Percentiles rank a stretch among this genome's conserved stretches.
phyloP scores from a whole-genome alignment of 345 rosid species.

The Ceriops tagal region DNA sequence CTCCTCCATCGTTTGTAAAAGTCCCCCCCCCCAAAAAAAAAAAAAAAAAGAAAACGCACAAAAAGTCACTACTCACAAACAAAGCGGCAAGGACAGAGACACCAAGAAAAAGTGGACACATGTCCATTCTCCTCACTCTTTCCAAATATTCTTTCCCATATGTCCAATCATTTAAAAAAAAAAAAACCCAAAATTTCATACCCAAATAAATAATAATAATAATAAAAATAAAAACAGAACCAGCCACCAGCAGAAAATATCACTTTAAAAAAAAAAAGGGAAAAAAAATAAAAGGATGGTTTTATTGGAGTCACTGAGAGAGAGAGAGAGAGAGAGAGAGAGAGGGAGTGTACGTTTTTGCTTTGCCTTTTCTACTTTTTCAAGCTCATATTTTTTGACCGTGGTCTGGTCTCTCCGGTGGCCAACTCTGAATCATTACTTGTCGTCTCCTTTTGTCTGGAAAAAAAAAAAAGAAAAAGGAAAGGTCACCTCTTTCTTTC shows the following conservation, averaged over 20 bases:
- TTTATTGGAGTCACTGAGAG: too few species aligned
- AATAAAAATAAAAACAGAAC: too few species aligned
- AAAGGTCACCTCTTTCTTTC: not conserved
- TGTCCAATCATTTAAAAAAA: not conserved
- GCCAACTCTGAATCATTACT: slow-evolving; percentile 47
- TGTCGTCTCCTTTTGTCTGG: slow-evolving; percentile 29
- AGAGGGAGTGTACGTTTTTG: slow-evolving; percentile 10
- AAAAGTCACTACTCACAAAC: slow-evolving; percentile 14
- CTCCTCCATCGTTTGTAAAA: too few species aligned
- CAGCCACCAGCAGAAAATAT: too few species aligned
- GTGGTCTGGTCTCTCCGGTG: slow-evolving; percentile 10
- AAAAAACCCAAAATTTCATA: not conserved
- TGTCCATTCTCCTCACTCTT: slow-evolving; percentile 22
- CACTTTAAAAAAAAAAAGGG: too few species aligned
- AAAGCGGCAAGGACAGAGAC: slow-evolving; percentile 5
- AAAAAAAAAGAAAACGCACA: too few species aligned
- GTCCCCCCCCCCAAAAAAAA: not conserved
- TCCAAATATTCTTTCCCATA: slow-evolving; percentile 4
- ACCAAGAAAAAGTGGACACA: slow-evolving; percentile 5
- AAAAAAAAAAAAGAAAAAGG: not conserved
- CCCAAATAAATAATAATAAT: too few species aligned
- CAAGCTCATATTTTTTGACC: slow-evolving; percentile 25
- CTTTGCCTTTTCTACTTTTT: not conserved
- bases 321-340: too few species aligned
- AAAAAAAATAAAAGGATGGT: too few species aligned